Evolutionary conservation across 2,329 filamentous ascomycete species (phyloP).

Genomic region (Coccinonectria pachysandricola): DNA sequence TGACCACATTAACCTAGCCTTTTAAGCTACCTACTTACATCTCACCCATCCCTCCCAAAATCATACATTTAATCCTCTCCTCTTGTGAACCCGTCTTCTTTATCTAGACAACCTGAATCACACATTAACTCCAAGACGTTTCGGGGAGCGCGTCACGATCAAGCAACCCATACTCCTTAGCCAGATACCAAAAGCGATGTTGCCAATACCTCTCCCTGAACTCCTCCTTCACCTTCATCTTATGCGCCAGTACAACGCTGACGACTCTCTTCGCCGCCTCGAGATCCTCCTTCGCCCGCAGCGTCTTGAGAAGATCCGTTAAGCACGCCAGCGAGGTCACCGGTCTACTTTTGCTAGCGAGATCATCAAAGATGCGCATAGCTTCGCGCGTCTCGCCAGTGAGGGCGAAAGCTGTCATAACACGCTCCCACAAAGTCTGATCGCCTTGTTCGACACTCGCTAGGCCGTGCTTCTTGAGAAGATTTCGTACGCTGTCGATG

Average conservation of each 20-base stretch:
- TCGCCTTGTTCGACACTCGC: slow-evolving; percentile 32
- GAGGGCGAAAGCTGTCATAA: slow-evolving; percentile 56
- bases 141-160: slow-evolving; percentile 11
- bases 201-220: slow-evolving; percentile 29
- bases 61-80: no score
- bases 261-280: slow-evolving; percentile 25
- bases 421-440: slow-evolving; percentile 58
- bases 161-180: slow-evolving; percentile 30
- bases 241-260: slow-evolving; percentile 17
- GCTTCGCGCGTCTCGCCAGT: slow-evolving; percentile 40
- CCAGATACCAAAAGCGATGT: slow-evolving; percentile 41
- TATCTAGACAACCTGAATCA: no score
- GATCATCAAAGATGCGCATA: slow-evolving; percentile 36
- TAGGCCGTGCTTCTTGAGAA: slow-evolving; percentile 49
- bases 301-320: slow-evolving; percentile 29
- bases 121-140: no score
- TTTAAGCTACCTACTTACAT: neutral
- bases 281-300: slow-evolving; percentile 16
- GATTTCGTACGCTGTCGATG: slow-evolving; percentile 44
- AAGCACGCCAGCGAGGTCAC: slow-evolving; percentile 34
- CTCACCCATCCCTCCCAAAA: neutral
- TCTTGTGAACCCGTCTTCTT: no score
- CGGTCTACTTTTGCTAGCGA: slow-evolving; percentile 28
- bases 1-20: slow-evolving; percentile 2
- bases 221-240: slow-evolving; percentile 13